These are phyloP conservation scores for Asterophora lycoperdoides DNA, from an alignment of 768 basidiomycete genomes.

Conservation along the genomic window DNA sequence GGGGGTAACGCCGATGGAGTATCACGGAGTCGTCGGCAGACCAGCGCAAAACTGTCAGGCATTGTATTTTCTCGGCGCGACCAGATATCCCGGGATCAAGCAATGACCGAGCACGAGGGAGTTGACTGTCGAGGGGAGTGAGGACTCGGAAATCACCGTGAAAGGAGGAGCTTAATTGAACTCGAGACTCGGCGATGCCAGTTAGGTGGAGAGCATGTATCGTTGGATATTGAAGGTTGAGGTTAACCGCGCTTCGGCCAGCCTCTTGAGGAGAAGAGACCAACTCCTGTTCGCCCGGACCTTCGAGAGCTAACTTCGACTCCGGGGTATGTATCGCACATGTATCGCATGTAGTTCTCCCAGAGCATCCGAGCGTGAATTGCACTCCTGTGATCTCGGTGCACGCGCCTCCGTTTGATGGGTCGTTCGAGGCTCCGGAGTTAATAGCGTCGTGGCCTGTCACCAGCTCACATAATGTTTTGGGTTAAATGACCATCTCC, in stretches of 20 bases:
- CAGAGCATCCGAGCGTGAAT: not conserved
- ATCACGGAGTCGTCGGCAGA: not conserved
- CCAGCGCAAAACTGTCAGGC: not conserved
- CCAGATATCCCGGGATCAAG: not conserved
- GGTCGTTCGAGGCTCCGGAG: not conserved
- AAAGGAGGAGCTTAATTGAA: conserved; percentile 6
- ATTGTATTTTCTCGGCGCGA: not conserved
- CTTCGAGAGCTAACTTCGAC: not conserved
- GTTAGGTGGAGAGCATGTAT: conserved; percentile 3
- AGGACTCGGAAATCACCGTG: conserved; percentile 12
- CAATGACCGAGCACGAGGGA: not conserved
- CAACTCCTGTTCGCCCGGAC: conserved; percentile 12
- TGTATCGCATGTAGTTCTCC: not conserved
- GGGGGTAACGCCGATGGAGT: not conserved
- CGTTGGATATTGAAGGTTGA: conserved; percentile 13
- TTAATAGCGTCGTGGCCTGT: not conserved
- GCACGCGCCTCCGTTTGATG: not conserved
- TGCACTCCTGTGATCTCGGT: not conserved
- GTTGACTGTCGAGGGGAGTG: not conserved
- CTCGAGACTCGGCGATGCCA: conserved; percentile 4
- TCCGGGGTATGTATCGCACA: not conserved
- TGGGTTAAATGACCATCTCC: not conserved
- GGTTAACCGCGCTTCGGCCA: conserved; percentile 8
- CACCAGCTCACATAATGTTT: not conserved
- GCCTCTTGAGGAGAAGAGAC: not conserved